Conservation (phyloP, 305 asterid species). For the Withania somnifera region DNA sequence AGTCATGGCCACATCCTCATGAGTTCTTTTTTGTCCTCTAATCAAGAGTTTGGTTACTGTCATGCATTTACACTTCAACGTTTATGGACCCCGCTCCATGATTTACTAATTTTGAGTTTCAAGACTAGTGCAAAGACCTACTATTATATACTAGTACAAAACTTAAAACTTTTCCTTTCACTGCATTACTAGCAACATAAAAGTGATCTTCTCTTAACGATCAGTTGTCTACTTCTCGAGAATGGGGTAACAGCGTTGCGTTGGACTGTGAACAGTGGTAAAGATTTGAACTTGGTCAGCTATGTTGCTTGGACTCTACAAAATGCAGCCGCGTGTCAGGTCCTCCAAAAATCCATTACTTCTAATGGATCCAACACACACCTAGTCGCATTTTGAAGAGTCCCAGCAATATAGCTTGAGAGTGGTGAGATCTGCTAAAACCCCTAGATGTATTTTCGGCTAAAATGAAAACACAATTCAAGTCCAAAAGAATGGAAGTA, state of each 20-base stretch:
- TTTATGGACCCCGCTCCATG: neutral
- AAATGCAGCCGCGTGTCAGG: too few species aligned
- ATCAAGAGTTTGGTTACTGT: neutral
- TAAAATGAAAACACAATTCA: neutral
- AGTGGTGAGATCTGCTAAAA: neutral
- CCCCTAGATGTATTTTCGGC: neutral
- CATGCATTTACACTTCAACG: neutral
- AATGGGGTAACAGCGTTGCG: neutral
- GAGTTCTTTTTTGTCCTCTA: neutral
- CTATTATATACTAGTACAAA: neutral
- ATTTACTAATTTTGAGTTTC: neutral
- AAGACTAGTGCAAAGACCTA: neutral
- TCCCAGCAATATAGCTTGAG: neutral
- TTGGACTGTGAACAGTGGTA: neutral
- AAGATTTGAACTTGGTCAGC: neutral
- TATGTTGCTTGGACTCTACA: neutral
- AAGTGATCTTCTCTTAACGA: neutral
- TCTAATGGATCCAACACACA: neutral
- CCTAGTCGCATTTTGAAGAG: neutral
- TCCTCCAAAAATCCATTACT: neutral
- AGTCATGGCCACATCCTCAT: neutral
- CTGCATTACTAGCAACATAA: neutral
- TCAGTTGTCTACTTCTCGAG: neutral
- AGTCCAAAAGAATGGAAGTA: neutral
- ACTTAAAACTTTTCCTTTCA: neutral